Base-by-base conservation (phyloP, 2,329 filamentous ascomycete species). In the Cladosporium sp. region DNA sequence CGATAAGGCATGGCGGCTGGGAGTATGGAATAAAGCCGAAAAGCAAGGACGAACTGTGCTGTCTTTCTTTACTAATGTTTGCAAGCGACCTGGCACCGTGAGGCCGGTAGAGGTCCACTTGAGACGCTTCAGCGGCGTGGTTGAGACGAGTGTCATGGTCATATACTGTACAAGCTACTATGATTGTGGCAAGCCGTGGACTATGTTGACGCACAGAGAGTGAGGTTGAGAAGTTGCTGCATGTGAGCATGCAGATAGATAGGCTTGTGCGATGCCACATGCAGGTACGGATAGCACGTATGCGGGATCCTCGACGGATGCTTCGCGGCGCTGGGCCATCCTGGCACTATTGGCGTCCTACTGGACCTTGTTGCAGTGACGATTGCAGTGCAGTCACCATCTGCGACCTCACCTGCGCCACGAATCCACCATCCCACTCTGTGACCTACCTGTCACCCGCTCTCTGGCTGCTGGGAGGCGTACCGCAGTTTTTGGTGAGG, bases 1-100 rank as follows among this genome's bases (percentile, higher is more conserved):
- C 41, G 60, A 54, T 54, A 63, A 63, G 12, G 34, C 49, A 38
- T 54, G 60, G 28, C 60, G 47, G 18, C 49, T 63, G 49, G 47
- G n/a, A 30, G 14, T 18, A 49, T 54, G 8, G 34, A 44, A 60
- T 47, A 21, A 32, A 11, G 28, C 58, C 58, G 58, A 60, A 32
- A 12, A 28, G 21, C 4, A 32, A 26, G 38, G 38, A 32, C 28
- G 26, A 10, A 60, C 18, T 49, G 26, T 28, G 18, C 11, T n/a
- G 34, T 15, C 32, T n/a, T 38, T 55, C 47, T 26, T 38, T 55
- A 32, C 30, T 55, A 44, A 34, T 58, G 32, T 24, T 38, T 24
- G 34, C 55, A 59, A 59, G 55, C 55, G 55, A 59, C 6, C 26
- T 54, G 49, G 41, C 34, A 41, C 32, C 21, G 34, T 28, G 34